These are phyloP conservation scores for Leonotis leonurus DNA, from an alignment of 257 asterid genomes.

Conservation along the genomic window DNA sequence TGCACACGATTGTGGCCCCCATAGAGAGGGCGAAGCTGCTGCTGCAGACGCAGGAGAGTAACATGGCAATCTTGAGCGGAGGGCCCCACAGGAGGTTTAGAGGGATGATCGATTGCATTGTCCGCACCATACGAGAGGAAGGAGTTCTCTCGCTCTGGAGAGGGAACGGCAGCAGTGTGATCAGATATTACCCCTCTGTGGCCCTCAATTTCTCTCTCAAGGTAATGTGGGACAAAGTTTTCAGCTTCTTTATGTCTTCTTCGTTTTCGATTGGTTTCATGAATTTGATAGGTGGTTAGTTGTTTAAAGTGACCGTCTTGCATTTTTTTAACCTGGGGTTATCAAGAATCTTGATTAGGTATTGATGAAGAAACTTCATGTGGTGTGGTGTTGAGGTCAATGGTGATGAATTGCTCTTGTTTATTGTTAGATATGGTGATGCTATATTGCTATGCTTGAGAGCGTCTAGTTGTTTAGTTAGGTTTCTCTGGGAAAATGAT, in stretches of 20 bases:
- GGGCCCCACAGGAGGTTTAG: conserved; percentile 76
- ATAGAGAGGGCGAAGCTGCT: conserved; percentile 92
- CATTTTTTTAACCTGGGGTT: neutral
- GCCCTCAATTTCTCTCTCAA: conserved; percentile 96
- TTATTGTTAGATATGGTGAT: neutral
- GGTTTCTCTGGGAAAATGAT: too few relatives aligned
- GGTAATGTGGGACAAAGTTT: conserved; percentile 29
- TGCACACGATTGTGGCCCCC: conserved; percentile 97
- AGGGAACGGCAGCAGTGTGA: conserved; percentile 95
- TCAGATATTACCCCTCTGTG: conserved; percentile 93
- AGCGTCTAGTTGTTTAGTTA: neutral
- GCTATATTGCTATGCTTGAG: neutral
- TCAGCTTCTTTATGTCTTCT: neutral
- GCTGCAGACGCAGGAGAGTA: conserved; percentile 97
- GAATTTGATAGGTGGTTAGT: neutral
- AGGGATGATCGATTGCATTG: conserved; percentile 91
- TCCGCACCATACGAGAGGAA: conserved; percentile 71
- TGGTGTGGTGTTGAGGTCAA: neutral
- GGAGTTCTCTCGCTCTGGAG: conserved; percentile 90
- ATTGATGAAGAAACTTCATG: neutral
- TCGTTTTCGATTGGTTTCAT: conserved; percentile 1
- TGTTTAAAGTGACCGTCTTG: neutral
- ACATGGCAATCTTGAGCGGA: conserved; percentile 60
- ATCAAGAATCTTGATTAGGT: neutral
- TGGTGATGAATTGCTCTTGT: neutral